These are phyloP conservation scores for Cardamine chenopodiifolia DNA, from an alignment of 345 rosid genomes.

Conservation along the genomic window DNA sequence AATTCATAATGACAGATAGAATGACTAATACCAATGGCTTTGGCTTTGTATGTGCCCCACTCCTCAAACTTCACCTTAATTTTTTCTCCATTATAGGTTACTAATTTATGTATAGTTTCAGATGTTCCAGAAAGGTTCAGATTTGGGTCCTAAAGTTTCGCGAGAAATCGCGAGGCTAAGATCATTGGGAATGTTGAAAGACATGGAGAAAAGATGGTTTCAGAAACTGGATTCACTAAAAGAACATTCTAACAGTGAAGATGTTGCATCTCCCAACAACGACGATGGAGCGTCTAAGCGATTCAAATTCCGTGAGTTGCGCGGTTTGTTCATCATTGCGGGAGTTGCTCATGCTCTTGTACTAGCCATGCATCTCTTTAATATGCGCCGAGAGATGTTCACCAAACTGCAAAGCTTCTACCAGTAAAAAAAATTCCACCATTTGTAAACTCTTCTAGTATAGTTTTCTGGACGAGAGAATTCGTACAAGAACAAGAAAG, in stretches of 20 bases:
- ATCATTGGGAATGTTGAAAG: conserved; percentile 23
- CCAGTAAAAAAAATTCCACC: neutral
- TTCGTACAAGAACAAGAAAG: neutral
- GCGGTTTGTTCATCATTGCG: conserved; percentile 36
- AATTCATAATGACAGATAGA: conserved; percentile 22
- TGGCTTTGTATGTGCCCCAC: conserved; percentile 36
- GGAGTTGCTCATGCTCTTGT: conserved; percentile 36
- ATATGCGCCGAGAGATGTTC: conserved; percentile 22
- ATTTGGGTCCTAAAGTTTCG: conserved; percentile 28
- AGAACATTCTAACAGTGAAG: neutral
- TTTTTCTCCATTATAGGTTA: neutral
- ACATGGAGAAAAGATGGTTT: conserved; percentile 41
- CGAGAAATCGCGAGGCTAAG: conserved; percentile 35
- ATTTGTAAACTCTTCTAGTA: neutral
- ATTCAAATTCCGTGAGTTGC: conserved; percentile 25
- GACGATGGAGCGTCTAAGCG: conserved; percentile 7
- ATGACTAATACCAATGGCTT: conserved; percentile 29
- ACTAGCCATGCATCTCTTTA: conserved; percentile 10
- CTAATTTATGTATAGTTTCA: neutral
- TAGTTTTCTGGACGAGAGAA: neutral
- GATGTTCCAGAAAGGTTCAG: conserved; percentile 40
- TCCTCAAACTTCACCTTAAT: neutral
- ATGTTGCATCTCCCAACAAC: conserved; percentile 13
- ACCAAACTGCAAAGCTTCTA: conserved; percentile 26
- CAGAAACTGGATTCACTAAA: conserved; percentile 20